Evolutionary conservation across 352 stramenopile species (phyloP).

Genomic region (Phytophthora pluvialis): DNA sequence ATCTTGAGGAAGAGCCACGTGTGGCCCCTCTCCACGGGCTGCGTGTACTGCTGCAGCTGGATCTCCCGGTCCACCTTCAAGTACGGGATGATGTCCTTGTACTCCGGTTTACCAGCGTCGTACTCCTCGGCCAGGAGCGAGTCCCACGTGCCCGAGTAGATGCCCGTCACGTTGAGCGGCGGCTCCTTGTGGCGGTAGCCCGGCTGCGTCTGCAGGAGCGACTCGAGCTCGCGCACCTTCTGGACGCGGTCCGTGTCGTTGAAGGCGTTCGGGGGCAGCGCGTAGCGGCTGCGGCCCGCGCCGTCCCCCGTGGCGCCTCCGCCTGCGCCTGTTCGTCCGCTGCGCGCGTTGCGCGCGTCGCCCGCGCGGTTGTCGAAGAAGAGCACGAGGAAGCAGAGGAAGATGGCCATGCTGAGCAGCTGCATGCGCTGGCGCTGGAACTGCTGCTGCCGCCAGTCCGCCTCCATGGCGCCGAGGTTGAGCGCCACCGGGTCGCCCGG

Average conservation of each 20-base stretch:
- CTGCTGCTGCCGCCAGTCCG: conserved; percentile 84
- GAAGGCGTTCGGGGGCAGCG: conserved; percentile 48
- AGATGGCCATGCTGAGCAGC: conserved; percentile 88
- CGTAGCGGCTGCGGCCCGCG: conserved; percentile 44
- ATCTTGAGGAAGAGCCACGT: conserved; percentile 87
- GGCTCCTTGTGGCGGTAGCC: conserved; percentile 49
- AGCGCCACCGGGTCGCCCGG: conserved; percentile 43
- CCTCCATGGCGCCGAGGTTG: conserved; percentile 74
- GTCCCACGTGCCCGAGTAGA: conserved; percentile 81
- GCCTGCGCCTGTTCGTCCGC: neutral
- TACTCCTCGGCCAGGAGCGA: conserved; percentile 67
- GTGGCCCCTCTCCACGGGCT: conserved; percentile 72
- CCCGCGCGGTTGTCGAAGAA: conserved; percentile 84
- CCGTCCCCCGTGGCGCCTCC: conserved; percentile 16
- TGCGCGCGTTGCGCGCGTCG: conserved; percentile 43
- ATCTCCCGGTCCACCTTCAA: conserved; percentile 76
- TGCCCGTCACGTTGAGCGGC: conserved; percentile 76
- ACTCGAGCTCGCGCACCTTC: conserved; percentile 58
- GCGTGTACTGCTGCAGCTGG: conserved; percentile 78
- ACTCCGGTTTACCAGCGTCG: conserved; percentile 57
- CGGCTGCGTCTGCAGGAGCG: conserved; percentile 49
- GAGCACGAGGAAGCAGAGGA: conserved; percentile 87
- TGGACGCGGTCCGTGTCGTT: conserved; percentile 70
- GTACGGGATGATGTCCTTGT: conserved; percentile 80
- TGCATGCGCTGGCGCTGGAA: conserved; percentile 90